Percentiles rank a stretch among this genome's conserved stretches.
Evolutionary conservation across 305 asterid species (phyloP).

Genomic region (Rubia balearica): DNA sequence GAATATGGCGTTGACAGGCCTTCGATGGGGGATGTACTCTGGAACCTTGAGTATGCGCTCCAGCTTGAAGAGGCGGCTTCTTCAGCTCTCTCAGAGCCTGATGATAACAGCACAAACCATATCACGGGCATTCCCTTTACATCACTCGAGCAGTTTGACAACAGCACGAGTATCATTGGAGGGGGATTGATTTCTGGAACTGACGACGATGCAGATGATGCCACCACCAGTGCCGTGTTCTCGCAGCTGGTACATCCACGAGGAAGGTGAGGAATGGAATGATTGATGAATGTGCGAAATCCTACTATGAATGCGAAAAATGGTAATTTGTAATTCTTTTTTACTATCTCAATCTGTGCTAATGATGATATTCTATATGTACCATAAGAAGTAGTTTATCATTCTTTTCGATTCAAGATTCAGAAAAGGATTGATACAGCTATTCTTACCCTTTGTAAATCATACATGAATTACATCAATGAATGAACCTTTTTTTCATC

Average conservation of each 20-base stretch:
- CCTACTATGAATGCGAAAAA: constrained; percentile 18
- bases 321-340: constrained; percentile 34
- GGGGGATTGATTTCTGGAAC: constrained; percentile 66
- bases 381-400: constrained; percentile 32
- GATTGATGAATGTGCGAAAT: constrained; percentile 7
- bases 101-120: constrained; percentile 88
- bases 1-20: constrained; percentile 98
- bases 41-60: constrained; percentile 95
- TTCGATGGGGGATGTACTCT: constrained; percentile 93
- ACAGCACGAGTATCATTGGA: constrained; percentile 73
- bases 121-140: constrained; percentile 67
- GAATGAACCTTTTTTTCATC: constrained; percentile 9
- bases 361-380: constrained; percentile 17
- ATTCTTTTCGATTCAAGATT: constrained; percentile 25
- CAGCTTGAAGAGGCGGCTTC: constrained; percentile 96
- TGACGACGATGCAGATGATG: constrained; percentile 86
- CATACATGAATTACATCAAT: constrained; percentile 12
- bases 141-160: constrained; percentile 69
- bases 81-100: constrained; percentile 76
- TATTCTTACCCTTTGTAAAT: constrained; percentile 12
- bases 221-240: constrained; percentile 88
- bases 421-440: constrained; percentile 1
- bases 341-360: constrained; percentile 18
- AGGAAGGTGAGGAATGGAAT: constrained; percentile 58
- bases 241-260: constrained; percentile 99